Base-by-base conservation (phyloP, 2,329 filamentous ascomycete genomes). In the Ascochyta fabae region DNA sequence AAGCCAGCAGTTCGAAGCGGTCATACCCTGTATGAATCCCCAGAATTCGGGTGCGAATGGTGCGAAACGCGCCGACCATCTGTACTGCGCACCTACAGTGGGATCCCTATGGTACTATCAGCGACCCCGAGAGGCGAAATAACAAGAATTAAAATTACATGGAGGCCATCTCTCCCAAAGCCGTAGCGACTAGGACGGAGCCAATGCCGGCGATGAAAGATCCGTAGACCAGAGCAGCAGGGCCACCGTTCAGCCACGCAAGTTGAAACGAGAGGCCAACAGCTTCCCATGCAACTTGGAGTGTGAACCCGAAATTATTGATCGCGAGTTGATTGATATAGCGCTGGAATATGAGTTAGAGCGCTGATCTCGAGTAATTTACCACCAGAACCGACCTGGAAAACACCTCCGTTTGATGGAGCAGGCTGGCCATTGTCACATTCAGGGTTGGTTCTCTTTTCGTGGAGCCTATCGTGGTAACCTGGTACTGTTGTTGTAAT, bases 51-150 rank as follows among this genome's bases (percentile, higher is more conserved):
- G 27, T 4, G 27, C 27, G 12, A 29, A 29, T 29, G 68, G 70
- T 10, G 69, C 70, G 33, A 69, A 61, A 22, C 61, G 65, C 6
- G 65, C 68, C 8, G 69, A 67, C 70, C 70, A 73, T 1, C 68
- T 61, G 40, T 73, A 73, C 41, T 73, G 70, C 3, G 71, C 71
- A 31, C 71, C 71, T 19, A 72, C 69, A 3, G 67, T 71, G 3
- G 70, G 70, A 44, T 68, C 67, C 29, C 69, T 72, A 24, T 27
- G n/a, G 2, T 3, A 27, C 6, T 2, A 27, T 27, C 3, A 27
- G 26, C 26, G 26, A 27, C 19, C 6, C 6, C 3, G 26, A 27
- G 9, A 27, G 26, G 6, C 1, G 5, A 6, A 9, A 27, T 9
- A 27, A 27, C 26, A 9, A 9, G 6, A 27, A 27, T 6, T 7